Evolutionary conservation across 345 rosid genomes (phyloP).

Genomic region (Hibiscus syriacus): DNA sequence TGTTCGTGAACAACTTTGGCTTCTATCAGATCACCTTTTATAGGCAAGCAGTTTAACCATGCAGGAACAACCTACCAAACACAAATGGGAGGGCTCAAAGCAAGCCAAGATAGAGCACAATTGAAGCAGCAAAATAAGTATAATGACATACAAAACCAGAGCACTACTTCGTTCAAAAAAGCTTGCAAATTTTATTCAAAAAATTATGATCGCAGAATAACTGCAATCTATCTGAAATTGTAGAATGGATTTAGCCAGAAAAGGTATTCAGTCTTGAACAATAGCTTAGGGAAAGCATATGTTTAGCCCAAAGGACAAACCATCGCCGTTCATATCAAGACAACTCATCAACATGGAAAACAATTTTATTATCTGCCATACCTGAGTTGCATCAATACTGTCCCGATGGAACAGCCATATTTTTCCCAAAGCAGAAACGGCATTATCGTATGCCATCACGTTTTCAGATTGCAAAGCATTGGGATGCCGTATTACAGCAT

Average conservation of each 20-base stretch:
- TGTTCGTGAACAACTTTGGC: slow-evolving; percentile 96
- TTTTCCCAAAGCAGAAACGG: slow-evolving; percentile 98
- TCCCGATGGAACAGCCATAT: slow-evolving; percentile 88
- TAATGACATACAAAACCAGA: background rate
- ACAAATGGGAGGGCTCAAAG: background rate
- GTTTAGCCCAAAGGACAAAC: background rate
- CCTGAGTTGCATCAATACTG: slow-evolving; percentile 88
- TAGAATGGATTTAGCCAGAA: background rate
- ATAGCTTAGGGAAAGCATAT: background rate
- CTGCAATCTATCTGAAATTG: background rate
- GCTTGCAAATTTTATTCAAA: background rate
- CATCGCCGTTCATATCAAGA: background rate
- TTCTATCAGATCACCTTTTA: slow-evolving; percentile 86
- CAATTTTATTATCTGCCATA: slow-evolving; percentile 16
- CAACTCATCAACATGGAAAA: background rate
- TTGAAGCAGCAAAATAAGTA: background rate
- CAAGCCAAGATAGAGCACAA: background rate
- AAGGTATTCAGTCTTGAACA: background rate
- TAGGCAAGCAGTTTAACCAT: slow-evolving; percentile 96
- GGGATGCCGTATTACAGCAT: slow-evolving; percentile 75
- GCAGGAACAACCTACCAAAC: slow-evolving; percentile 79
- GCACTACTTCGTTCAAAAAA: background rate
- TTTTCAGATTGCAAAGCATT: slow-evolving; percentile 78
- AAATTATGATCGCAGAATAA: background rate
- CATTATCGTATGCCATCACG: slow-evolving; percentile 97